Evolutionary conservation across 1,284 basidiomycete genomes (phyloP), one percentile per base, ranked within the genome.

Genomic region (Ustilago sp.): DNA sequence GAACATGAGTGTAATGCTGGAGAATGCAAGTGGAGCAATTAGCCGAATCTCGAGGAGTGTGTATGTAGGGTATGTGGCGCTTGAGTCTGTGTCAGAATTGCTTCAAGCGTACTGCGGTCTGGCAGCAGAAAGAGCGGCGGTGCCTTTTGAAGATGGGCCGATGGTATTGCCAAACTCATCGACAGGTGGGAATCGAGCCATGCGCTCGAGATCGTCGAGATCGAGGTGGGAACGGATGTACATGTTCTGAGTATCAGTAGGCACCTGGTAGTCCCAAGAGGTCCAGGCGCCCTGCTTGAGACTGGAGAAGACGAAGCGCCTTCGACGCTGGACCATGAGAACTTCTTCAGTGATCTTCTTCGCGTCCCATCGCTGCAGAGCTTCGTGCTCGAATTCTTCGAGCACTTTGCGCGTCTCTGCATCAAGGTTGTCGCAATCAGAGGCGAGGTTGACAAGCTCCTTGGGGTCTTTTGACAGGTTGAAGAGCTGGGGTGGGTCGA

Each of bases 261-360:
- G 70, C 19, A 72, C 70, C 60, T 72, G 64, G 19, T 72, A 72
- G 41, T 72, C 70, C 70, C 70, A 72, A 6, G 70, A 72, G 28
- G 70, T 72, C 70, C 70, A 72, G 8, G 64, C 56, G 43, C 70
- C 70, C 43, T 67, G 64, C 35, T 72, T 72, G 60, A 72, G 70
- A 35, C 70, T 72, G 51, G 64, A 59, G 19, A 63, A 66, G 52
- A 72, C 70, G 31, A 72, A 63, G 52, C 70, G 70, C 39, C 64
- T 36, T 17, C 70, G 70, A 19, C 70, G 64, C 23, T 72, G 70
- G 6, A 72, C 63, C 36, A 50, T 32, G 36, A 72, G 70, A n/a
- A 72, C 70, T 8, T 72, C 70, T 48, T 72, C 59, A 45, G 70
- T 72, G 53, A 72, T 67, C 53, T 72, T 72, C n/a, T 55, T 45